Evolutionary conservation across 352 stramenopile species (phyloP), one percentile per base, ranked within the genome.

Genomic region (Aphanomyces cochlioides): DNA sequence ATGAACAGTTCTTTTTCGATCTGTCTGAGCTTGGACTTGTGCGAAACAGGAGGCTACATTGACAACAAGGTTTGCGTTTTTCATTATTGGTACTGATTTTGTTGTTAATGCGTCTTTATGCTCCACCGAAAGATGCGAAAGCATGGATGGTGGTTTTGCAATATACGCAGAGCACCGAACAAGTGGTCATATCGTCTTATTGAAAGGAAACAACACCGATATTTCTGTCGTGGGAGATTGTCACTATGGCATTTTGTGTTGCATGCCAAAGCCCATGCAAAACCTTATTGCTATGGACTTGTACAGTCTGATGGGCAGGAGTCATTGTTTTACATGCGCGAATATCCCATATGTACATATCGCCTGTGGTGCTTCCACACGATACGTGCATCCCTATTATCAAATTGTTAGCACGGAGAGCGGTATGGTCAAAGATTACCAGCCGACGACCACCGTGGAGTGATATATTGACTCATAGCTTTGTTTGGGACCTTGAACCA

Each of bases 211-310:
- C 68, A 56, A 93, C 63, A 3, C 87, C 87, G 28, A 95, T 76
- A 10, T 78, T 89, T 58, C 87, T 83, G 58, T 95, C 87, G 74
- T 89, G 79, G 4, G 87, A 95, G 74, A 95, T 82, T 8, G 78
- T 95, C 70, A 95, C 89, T 74, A 95, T 87, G 58, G 84, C 87
- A 68, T 95, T 85, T 77, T 95, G 86, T 7, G 77, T 80, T 38
- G 87, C 82, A 64, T 92, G 84, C 87, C 87, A 95, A n/a, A 83
- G 91, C 64, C 84, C 85, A 57, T 95, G 87, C 2, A 95, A 73
- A 58, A 95, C 87, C 59, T 86, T 87, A 77, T 92, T 92, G 50
- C 87, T 74, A 45, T 95, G 87, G 5, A 93, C 69, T 17, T 72
- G 56, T 65, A 93, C 81, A 50, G 83, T 84, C 66, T 95, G 87